These are phyloP conservation scores for Effrenium voratum DNA, from an alignment of 73 alveolate genomes.

Conservation along the genomic window DNA sequence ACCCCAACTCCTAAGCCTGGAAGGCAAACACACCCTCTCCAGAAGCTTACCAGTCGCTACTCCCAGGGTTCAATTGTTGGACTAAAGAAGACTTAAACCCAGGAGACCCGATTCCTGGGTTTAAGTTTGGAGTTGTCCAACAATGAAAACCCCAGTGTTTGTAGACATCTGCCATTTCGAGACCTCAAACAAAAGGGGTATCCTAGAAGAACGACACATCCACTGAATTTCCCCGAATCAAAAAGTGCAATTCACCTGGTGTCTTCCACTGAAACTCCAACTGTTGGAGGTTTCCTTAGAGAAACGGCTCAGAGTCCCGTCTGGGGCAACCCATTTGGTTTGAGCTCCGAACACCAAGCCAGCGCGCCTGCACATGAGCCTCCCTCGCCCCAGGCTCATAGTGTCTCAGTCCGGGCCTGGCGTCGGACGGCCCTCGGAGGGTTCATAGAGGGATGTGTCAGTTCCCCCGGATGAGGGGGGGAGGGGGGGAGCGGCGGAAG, in stretches of 20 bases:
- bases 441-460: too few relatives aligned
- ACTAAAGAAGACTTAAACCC: background rate
- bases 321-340: background rate
- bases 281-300: background rate
- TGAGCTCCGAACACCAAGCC: background rate
- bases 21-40: background rate
- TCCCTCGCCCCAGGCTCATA: slow-evolving; percentile 63
- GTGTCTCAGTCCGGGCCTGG: slow-evolving; percentile 81
- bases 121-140: background rate
- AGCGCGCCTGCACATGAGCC: slow-evolving; percentile 83
- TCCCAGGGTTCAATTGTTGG: background rate
- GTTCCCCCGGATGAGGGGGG: too few relatives aligned
- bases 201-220: background rate
- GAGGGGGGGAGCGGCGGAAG: too few relatives aligned
- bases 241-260: background rate
- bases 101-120: background rate
- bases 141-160: background rate
- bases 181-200: background rate
- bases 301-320: background rate
- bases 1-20: background rate
- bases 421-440: too few relatives aligned
- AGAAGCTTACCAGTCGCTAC: background rate
- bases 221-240: background rate
- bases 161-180: background rate
- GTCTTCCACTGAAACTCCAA: background rate